Base-by-base conservation (phyloP, 2,329 filamentous ascomycete genomes). In the Aspergillus costaricaensis region DNA sequence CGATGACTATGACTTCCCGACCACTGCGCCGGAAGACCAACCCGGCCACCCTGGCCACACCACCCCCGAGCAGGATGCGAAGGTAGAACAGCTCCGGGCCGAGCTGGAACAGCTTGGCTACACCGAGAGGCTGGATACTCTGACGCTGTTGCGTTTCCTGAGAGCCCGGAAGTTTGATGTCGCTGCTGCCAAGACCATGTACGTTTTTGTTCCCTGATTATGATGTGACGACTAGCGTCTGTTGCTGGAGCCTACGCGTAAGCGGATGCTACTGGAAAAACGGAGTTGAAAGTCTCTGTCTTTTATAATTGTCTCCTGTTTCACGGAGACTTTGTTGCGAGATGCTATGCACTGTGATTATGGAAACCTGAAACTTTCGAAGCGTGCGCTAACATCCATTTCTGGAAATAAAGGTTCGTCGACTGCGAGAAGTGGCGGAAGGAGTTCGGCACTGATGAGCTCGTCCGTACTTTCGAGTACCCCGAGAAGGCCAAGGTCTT, bases 81-180 rank as follows among this genome's bases (percentile, higher is more conserved):
- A 94, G 80, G 89, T 98, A 51, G 81, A 87, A 74, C 91, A 97
- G 83, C 83, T 99, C 75, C 88, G 95, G 65, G 81, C 86, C 79
- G 85, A 91, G 83, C 87, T 99, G 62, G 95, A 98, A 85, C 80
- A 87, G 67, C 87, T 88, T 74, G 93, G 93, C 59, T 91, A 86
- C 81, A 94, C 84, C 23, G 87, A 96, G 70, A 86, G 92, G 70
- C 84, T 99, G 73, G 95, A 99, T 78, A 98, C 93, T 38, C 77
- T 98, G 81, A 97, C 92, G 61, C 78, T 99, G 88, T 82, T 97
- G 74, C 89, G 93, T 74, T 97, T 96, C 81, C 83, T 99, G 72
- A 87, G 95, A 76, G 95, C 95, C 59, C 87, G 95, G 74, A 98
- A 98, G 84, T 99, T 97, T 77, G 90, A 96, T 77, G 91, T 96